phyloP scores from a whole-genome alignment of 176 grass and related monocot genomes.

The Guadua angustifolia region DNA sequence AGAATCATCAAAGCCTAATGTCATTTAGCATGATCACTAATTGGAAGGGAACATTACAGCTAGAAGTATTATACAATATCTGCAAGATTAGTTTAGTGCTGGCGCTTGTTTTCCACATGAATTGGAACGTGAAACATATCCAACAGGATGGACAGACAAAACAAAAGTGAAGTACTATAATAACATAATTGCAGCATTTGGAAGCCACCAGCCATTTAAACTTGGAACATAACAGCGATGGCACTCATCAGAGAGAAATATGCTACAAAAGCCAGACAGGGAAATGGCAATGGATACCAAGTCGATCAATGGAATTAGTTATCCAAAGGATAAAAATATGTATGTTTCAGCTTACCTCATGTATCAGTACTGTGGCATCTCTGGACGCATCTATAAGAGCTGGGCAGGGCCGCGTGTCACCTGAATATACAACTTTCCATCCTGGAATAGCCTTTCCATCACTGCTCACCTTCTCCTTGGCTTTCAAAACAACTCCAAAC shows the following conservation, averaged over 20 bases:
- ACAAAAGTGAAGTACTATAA: neutral
- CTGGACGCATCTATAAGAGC: slow-evolving; percentile 52
- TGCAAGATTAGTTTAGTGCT: slow-evolving; percentile 13
- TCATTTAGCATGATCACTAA: slow-evolving; percentile 5
- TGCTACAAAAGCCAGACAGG: neutral
- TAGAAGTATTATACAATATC: slow-evolving; percentile 40
- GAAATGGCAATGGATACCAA: neutral
- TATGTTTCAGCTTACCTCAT: slow-evolving; percentile 61
- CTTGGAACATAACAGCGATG: neutral
- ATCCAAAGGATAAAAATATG: neutral
- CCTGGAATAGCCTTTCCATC: slow-evolving; percentile 65
- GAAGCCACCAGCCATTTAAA: too few species aligned
- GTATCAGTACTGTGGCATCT: slow-evolving; percentile 82
- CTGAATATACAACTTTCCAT: slow-evolving; percentile 97
- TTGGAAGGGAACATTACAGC: slow-evolving; percentile 23
- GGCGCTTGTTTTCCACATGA: slow-evolving; percentile 26
- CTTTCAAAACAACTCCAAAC: slow-evolving; percentile 83
- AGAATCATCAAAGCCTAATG: neutral
- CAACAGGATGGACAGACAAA: neutral
- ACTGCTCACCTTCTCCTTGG: slow-evolving; percentile 48
- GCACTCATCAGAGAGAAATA: neutral
- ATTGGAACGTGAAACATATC: slow-evolving; percentile 10
- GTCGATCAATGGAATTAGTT: neutral
- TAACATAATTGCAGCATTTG: neutral
- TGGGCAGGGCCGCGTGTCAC: slow-evolving; percentile 66